A percentile compares a stretch with the other conserved stretches of the same genome.
These are phyloP conservation scores for Wilhelminamyces savonicus DNA, from an alignment of 805 yeast species.

Conservation along the genomic window DNA sequence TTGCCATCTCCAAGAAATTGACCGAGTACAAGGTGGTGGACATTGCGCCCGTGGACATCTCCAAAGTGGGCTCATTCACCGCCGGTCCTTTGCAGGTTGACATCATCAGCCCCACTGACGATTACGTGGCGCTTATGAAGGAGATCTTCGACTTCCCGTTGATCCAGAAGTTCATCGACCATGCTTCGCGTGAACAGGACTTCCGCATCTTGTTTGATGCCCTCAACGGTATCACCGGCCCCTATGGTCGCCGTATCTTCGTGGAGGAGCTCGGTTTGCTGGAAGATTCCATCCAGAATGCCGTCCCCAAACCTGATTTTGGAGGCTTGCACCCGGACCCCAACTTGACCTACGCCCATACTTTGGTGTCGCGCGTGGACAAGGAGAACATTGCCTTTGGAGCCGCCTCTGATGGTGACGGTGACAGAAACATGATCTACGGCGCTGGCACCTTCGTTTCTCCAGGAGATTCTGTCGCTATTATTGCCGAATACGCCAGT, in stretches of 20 bases:
- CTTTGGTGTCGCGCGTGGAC: conserved; percentile 85
- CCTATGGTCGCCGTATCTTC: conserved; percentile 83
- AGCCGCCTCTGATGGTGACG: conserved; percentile 99
- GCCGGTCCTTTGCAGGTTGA: conserved; percentile 65
- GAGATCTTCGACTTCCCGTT: conserved; percentile 81
- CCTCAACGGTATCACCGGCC: conserved; percentile 94
- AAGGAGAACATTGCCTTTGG: conserved; percentile 79
- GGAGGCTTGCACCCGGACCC: conserved; percentile 99
- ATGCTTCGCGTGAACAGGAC: conserved; percentile 40
- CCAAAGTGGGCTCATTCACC: conserved; percentile 46
- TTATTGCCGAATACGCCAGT: conserved; percentile 88
- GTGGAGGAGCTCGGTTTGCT: conserved; percentile 81
- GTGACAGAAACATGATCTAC: conserved; percentile 97
- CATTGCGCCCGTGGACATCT: conserved; percentile 61
- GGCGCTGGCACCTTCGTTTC: conserved; percentile 93
- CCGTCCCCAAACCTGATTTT: conserved; percentile 75
- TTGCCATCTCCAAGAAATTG: conserved; percentile 56
- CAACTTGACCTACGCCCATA: conserved; percentile 86
- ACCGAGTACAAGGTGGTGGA: conserved; percentile 54
- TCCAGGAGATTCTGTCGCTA: conserved; percentile 98
- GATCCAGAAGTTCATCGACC: conserved; percentile 62
- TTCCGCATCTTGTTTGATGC: conserved; percentile 84
- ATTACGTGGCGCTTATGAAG: conserved; percentile 73
- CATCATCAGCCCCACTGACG: conserved; percentile 74
- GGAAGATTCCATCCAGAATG: conserved; percentile 67